These are phyloP conservation scores for Azolla pinnata DNA, from an alignment of 75 land plant genomes.

Conservation along the genomic window DNA sequence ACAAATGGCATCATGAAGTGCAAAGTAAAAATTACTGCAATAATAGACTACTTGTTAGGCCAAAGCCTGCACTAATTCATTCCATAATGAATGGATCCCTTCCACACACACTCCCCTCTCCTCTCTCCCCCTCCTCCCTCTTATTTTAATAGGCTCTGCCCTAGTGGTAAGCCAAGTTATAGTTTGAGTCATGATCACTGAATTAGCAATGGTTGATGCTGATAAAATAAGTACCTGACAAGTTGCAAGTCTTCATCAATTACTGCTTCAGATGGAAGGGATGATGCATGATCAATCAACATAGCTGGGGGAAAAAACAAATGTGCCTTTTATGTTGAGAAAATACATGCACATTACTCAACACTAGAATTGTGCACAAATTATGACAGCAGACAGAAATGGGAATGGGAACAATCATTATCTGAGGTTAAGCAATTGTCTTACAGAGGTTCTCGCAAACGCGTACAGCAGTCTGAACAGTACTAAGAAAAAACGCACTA, in stretches of 20 bases:
- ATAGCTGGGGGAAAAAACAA: slow-evolving; percentile 38
- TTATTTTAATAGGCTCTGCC: not conserved
- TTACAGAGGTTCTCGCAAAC: slow-evolving; percentile 73
- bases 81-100: no score
- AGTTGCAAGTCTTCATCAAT: slow-evolving; percentile 83
- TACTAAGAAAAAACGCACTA: slow-evolving; percentile 22
- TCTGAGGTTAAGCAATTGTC: no score
- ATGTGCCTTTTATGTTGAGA: not conserved
- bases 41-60: no score
- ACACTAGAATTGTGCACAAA: no score
- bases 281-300: slow-evolving; percentile 57
- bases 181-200: no score
- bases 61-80: no score
- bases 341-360: not conserved
- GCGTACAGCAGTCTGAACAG: slow-evolving; percentile 46
- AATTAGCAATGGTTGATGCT: no score
- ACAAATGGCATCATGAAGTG: slow-evolving; percentile 6
- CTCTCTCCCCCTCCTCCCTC: not conserved
- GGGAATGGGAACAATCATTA: no score
- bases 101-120: not conserved
- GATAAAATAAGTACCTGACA: slow-evolving; percentile 69
- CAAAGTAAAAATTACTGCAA: slow-evolving; percentile 5
- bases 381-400: not conserved
- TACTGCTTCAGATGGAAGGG: slow-evolving; percentile 50
- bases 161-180: no score